These are phyloP conservation scores for Macadamia integrifolia DNA, from an alignment of 164 flowering plant species.

Conservation along the genomic window DNA sequence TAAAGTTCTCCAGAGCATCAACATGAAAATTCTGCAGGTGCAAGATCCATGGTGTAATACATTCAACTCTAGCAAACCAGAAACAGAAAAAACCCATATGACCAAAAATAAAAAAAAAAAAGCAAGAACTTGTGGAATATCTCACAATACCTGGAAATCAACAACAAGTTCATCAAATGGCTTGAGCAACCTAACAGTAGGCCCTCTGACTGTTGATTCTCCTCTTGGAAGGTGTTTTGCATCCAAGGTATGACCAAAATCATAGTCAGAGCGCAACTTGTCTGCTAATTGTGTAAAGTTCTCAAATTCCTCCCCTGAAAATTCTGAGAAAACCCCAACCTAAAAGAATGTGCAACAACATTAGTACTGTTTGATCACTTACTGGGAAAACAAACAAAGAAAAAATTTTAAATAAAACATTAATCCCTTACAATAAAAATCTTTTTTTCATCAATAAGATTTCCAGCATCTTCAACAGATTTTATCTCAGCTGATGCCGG, in stretches of 20 bases:
- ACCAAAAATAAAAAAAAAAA: not conserved
- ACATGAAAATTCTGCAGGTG: conserved; percentile 60
- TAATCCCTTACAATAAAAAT: conserved; percentile 53
- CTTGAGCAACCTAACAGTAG: conserved; percentile 71
- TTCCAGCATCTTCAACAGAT: conserved; percentile 54
- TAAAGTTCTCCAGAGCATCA: conserved; percentile 61
- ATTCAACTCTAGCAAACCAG: not conserved
- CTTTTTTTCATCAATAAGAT: conserved; percentile 46
- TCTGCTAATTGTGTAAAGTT: conserved; percentile 60
- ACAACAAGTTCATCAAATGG: conserved; percentile 91
- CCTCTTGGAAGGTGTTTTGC: conserved; percentile 85
- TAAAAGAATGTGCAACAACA: conserved; percentile 14
- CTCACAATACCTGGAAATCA: conserved; percentile 62
- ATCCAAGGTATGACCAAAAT: conserved; percentile 74
- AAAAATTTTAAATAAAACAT: not conserved
- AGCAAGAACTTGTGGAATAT: not conserved
- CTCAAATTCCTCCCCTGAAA: conserved; percentile 78
- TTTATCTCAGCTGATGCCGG: conserved; percentile 81
- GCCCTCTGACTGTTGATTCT: conserved; percentile 56
- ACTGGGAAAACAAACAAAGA: not conserved
- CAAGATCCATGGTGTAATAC: not conserved
- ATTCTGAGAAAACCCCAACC: conserved; percentile 86
- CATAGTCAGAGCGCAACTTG: conserved; percentile 78
- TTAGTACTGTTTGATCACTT: not conserved
- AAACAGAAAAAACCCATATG: not conserved